Base-by-base conservation (phyloP, 2,329 filamentous ascomycete genomes). In the Plenodomus lindquistii region DNA sequence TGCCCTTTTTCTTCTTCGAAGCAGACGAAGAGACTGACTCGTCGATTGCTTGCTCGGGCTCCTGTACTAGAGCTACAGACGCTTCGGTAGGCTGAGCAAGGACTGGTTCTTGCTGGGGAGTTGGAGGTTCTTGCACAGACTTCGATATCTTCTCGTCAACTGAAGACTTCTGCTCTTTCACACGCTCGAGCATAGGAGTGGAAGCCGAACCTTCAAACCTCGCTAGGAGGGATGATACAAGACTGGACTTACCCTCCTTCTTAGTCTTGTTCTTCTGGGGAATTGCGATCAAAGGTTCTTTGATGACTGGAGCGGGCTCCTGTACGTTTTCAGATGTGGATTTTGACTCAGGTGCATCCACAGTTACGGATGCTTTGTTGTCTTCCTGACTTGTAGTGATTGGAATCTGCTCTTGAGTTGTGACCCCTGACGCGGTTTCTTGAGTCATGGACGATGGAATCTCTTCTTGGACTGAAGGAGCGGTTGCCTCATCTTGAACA, bases 1-100 rank as follows among this genome's bases (percentile, higher is more conserved):
- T 68, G 17, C 49, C 56, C 52, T 64, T 66, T 37, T 67, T 67
- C 50, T 60, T 60, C 31, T 55, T 59, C 10, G 59, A 60, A 3
- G 40, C 34, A 1, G 55, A 44, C 11, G 47, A 20, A 3, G 41
- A 41, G 10, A 27, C 42, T 6, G 39, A 48, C 5, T 59, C 52
- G 4, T 54, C 54, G 1, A 37, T 10, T 9, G 39, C 31, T 22
- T 48, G 39, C 17, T 52, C 42, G 5, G 18, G 3, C 18, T 20
- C 16, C 13, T 20, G 21, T 21, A 22, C 18, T 19, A 18, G 19
- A 17, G 10, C 37, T 17, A 39, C 16, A 8, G 11, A 22, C 5
- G 18, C 13, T 3, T 39, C 37, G 19, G 10, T 10, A 20, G 18
- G 21, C 21, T 39, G 27, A 31, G 15, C 27, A n/a, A n/a, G n/a